Base-by-base conservation (phyloP, 2,329 filamentous ascomycete genomes). In the Graphium sp. region DNA sequence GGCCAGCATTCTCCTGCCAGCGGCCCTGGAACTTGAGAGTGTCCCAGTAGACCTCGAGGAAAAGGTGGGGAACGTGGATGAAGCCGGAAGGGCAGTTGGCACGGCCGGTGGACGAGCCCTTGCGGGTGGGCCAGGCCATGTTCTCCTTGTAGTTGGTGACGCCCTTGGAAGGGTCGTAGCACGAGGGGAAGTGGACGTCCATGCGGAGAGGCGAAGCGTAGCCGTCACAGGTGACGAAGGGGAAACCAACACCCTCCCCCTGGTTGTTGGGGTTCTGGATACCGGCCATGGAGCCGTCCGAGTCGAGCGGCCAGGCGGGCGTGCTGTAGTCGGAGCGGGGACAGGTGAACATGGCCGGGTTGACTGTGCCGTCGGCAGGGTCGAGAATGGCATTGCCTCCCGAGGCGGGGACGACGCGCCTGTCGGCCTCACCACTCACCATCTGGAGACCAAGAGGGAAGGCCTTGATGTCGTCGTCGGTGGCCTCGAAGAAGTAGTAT, bases 361-460 rank as follows among this genome's bases (percentile, higher is more conserved):
- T 61, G 35, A 70, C 48, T 13, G 55, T 45, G 7, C 66, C 66
- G 29, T 58, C 48, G 31, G 52, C 49, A 9, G 66, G 59, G 40
- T 73, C 61, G 22, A 66, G 52, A 38, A 68, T 60, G 35, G 45
- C 36, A 22, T 40, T 56, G 29, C 61, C 60, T 22, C 64, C 64
- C 28, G 55, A 56, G 22, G 51, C 45, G n/a, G 72, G 72, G 36
- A 64, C 62, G 13, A 62, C 55, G 31, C 76, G 66, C 34, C 61
- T 56, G 43, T 46, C 58, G 9, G 68, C 52, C 42, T 81, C 60
- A 28, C 80, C 80, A 34, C 63, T 69, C 31, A 85, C 42, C 58
- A 87, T 81, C 44, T 73, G 68, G 39, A 87, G 62, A 13, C 74
- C 75, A 7, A 61, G 44, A 8, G 79, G 80, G 55, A 83, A 85